A percentile compares a stretch with the other conserved stretches of the same genome.
phyloP scores from a whole-genome alignment of 495 filamentous ascomycete genomes.

The Trichodelitschia bisporula region DNA sequence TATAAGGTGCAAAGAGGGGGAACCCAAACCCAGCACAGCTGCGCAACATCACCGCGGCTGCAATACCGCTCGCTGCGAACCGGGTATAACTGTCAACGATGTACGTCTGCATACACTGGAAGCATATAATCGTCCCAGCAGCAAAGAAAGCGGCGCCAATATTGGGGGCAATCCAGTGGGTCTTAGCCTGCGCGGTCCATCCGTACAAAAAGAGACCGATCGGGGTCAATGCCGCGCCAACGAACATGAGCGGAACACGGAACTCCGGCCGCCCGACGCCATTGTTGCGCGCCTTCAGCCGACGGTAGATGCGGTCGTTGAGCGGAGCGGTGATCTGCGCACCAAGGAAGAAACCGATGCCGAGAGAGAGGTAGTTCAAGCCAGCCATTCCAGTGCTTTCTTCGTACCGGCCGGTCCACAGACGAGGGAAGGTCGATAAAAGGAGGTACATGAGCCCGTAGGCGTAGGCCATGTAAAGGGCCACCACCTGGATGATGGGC shows the following conservation, averaged over 20 bases:
- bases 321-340: slow-evolving; percentile 35
- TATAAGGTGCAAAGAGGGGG: slow-evolving; percentile 37
- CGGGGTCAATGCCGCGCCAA: slow-evolving; percentile 32
- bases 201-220: slow-evolving; percentile 47
- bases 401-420: slow-evolving; percentile 37
- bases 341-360: slow-evolving; percentile 41
- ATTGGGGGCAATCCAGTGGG: slow-evolving; percentile 50
- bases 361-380: slow-evolving; percentile 47
- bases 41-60: slow-evolving; percentile 39
- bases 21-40: slow-evolving; percentile 50
- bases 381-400: slow-evolving; percentile 34
- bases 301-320: slow-evolving; percentile 39
- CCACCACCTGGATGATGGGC: slow-evolving; percentile 27
- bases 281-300: slow-evolving; percentile 32
- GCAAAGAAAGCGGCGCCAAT: slow-evolving; percentile 37
- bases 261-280: slow-evolving; percentile 37
- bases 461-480: slow-evolving; percentile 39
- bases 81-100: slow-evolving; percentile 54
- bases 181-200: slow-evolving; percentile 35
- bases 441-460: slow-evolving; percentile 55
- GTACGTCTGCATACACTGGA: slow-evolving; percentile 51
- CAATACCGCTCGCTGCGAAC: slow-evolving; percentile 50
- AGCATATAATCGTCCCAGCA: slow-evolving; percentile 32
- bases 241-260: slow-evolving; percentile 36
- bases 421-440: slow-evolving; percentile 37